Evolutionary conservation across 225 moss, liverwort and hornwort genomes (phyloP).

Genomic region (Antitrichia curtipendula): DNA sequence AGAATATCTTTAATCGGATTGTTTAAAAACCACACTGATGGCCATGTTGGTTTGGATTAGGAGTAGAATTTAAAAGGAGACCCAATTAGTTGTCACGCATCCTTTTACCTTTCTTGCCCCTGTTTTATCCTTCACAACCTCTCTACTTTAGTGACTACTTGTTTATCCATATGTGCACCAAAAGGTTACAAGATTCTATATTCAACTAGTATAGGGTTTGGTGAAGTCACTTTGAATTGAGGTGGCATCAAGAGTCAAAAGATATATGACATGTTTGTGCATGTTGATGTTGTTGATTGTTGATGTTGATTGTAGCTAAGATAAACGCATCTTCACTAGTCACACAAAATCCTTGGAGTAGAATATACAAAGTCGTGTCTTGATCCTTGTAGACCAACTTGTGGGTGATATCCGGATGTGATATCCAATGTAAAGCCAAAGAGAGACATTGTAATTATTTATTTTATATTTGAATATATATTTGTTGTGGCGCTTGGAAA

Average conservation of each 20-base stretch:
- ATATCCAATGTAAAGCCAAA: not conserved
- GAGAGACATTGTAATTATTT: not conserved
- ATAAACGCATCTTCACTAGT: rapidly evolving
- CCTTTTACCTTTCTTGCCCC: not conserved
- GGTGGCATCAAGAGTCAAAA: not conserved
- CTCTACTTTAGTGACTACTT: rapidly evolving
- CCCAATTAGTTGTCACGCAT: rapidly evolving
- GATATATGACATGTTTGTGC: rapidly evolving
- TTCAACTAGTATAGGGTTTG: not conserved
- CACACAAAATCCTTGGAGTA: rapidly evolving
- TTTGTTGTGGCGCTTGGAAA: not conserved
- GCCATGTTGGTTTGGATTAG: rapidly evolving
- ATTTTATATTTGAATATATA: not conserved
- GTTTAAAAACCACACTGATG: rapidly evolving
- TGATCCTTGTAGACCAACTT: rapidly evolving
- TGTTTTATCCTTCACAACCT: rapidly evolving
- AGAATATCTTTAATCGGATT: rapidly evolving
- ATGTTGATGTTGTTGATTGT: rapidly evolving
- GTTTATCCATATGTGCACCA: rapidly evolving
- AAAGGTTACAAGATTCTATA: not conserved
- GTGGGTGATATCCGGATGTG: rapidly evolving
- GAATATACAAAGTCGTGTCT: rapidly evolving
- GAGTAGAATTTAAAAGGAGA: not conserved
- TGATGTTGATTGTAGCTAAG: not conserved
- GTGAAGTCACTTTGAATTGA: not conserved